Percentiles rank a stretch among this genome's conserved stretches.
Evolutionary conservation across 805 yeast genomes (phyloP).

Genomic region (Yamadazyma olivae): DNA sequence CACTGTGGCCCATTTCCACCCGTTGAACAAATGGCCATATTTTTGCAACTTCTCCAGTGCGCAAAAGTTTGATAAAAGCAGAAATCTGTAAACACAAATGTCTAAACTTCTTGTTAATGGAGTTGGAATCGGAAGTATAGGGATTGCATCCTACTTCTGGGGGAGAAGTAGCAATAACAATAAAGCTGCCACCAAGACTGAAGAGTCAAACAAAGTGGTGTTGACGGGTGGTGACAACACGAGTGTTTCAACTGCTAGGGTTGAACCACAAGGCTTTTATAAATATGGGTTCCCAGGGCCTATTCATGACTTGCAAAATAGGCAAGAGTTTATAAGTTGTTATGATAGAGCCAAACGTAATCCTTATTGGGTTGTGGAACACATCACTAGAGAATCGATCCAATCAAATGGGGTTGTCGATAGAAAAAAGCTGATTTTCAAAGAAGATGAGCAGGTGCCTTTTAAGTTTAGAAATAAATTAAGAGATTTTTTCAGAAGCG

Average conservation of each 20-base stretch:
- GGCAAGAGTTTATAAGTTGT: conserved; percentile 79
- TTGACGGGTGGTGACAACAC: conserved; percentile 13
- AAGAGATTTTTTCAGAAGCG: conserved; percentile 88
- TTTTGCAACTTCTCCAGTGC: too few relatives aligned
- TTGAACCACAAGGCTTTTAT: conserved; percentile 79
- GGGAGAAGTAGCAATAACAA: conserved; percentile 15
- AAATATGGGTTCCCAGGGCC: conserved; percentile 97
- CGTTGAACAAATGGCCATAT: too few relatives aligned
- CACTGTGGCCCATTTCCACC: too few relatives aligned
- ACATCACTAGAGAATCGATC: conserved; percentile 73
- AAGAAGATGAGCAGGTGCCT: conserved; percentile 85
- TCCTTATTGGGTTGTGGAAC: conserved; percentile 91
- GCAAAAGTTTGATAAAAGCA: too few relatives aligned
- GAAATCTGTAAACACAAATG: too few relatives aligned
- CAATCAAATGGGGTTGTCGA: conserved; percentile 54
- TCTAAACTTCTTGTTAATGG: conserved; percentile 22
- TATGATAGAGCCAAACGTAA: conserved; percentile 81
- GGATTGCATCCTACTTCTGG: conserved; percentile 40
- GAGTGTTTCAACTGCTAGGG: conserved; percentile 27
- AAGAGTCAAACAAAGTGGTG: conserved; percentile 6
- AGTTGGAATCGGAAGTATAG: conserved; percentile 36
- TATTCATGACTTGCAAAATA: conserved; percentile 71
- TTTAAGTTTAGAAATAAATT: conserved; percentile 68
- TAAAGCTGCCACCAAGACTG: conserved; percentile 6
- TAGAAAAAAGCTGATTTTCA: conserved; percentile 76